A percentile compares a stretch with the other conserved stretches of the same genome.
phyloP scores from a whole-genome alignment of 2,329 filamentous ascomycete genomes.

The Pestalotiopsis sp. region DNA sequence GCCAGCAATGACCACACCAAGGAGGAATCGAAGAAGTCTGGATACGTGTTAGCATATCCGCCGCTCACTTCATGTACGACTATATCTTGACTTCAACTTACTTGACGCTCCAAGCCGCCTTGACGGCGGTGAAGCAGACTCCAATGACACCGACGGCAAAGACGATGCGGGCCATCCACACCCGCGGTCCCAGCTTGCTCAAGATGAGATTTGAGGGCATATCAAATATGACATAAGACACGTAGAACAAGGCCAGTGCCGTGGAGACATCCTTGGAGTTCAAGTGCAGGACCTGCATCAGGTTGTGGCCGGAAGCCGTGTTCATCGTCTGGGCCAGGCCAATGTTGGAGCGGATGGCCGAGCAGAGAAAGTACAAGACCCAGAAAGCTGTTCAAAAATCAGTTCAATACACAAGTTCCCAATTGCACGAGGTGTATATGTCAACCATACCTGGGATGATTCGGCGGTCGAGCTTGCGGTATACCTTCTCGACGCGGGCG shows the following conservation, averaged over 20 bases:
- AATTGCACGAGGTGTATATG: not conserved
- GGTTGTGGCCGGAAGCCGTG: slow-evolving; percentile 67
- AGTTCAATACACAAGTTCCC: not conserved
- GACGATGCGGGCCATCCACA: slow-evolving; percentile 93
- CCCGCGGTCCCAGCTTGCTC: slow-evolving; percentile 79
- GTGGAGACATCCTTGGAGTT: slow-evolving; percentile 79
- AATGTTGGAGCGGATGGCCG: slow-evolving; percentile 88
- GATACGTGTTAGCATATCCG: not conserved
- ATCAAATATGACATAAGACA: slow-evolving; percentile 89
- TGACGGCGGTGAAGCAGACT: slow-evolving; percentile 79
- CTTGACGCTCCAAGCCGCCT: slow-evolving; percentile 84
- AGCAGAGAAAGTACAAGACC: slow-evolving; percentile 89
- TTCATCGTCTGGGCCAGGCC: slow-evolving; percentile 97
- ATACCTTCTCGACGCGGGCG: slow-evolving; percentile 57
- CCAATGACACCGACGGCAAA: slow-evolving; percentile 85
- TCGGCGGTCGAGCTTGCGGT: slow-evolving; percentile 59
- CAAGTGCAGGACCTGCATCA: slow-evolving; percentile 71
- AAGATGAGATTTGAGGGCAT: slow-evolving; percentile 87
- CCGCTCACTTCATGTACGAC: no score
- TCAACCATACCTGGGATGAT: slow-evolving; percentile 59
- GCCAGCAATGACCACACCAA: slow-evolving; percentile 86
- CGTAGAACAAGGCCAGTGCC: slow-evolving; percentile 86
- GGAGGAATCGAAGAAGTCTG: slow-evolving; percentile 77
- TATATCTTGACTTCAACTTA: slow-evolving; percentile 35
- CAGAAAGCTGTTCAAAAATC: slow-evolving; percentile 66